Evolutionary conservation across 2,329 filamentous ascomycete genomes (phyloP).

Genomic region (Decorospora gaudefroyi): DNA sequence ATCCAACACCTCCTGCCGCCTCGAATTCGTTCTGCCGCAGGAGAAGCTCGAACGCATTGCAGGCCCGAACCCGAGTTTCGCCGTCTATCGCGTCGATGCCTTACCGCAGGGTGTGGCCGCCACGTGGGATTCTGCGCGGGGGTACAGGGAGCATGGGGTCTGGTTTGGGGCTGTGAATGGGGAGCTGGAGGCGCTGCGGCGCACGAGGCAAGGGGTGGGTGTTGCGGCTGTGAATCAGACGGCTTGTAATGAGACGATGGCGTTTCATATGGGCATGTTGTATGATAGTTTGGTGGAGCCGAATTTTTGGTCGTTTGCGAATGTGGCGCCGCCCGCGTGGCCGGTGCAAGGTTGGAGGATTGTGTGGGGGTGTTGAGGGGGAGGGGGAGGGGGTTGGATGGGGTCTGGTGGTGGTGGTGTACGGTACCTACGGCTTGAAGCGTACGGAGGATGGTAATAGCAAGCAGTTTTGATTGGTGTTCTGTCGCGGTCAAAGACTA

Average conservation of each 20-base stretch:
- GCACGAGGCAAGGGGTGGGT: constrained; percentile 21
- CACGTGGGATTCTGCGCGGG: constrained; percentile 32
- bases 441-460: too few relatives aligned
- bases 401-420: too few relatives aligned
- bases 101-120: constrained; percentile 18
- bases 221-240: constrained; percentile 24
- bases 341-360: constrained; percentile 38
- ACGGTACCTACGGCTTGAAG: too few relatives aligned
- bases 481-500: too few relatives aligned
- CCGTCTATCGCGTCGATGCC: constrained; percentile 31
- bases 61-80: constrained; percentile 32
- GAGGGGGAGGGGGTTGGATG: too few relatives aligned
- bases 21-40: constrained; percentile 34
- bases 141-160: constrained; percentile 2
- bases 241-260: constrained; percentile 34
- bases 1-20: constrained; percentile 27
- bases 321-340: constrained; percentile 29
- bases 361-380: constrained; percentile 31
- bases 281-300: constrained; percentile 23
- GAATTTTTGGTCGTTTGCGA: constrained; percentile 38
- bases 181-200: constrained; percentile 18
- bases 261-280: constrained; percentile 38
- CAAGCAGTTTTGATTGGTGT: too few relatives aligned
- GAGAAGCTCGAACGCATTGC: constrained; percentile 15
- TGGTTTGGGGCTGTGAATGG: constrained; percentile 34